Evolutionary conservation across 1,139 yeast species (phyloP).

Genomic region (Diutina sp.): DNA sequence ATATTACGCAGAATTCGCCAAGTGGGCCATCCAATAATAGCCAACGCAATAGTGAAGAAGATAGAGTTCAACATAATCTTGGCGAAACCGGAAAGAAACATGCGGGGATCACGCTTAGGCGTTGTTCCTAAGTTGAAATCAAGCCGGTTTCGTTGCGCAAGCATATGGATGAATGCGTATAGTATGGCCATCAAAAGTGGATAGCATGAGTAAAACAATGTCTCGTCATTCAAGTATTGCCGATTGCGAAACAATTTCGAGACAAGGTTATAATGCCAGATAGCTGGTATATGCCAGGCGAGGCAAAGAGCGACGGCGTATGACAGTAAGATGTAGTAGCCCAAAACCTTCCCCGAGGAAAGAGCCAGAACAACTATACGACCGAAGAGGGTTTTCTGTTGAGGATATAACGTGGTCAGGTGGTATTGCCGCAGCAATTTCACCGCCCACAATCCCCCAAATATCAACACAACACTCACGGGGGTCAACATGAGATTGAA

Average conservation of each 20-base stretch:
- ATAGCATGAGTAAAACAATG: constrained; percentile 38
- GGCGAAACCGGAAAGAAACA: constrained; percentile 10
- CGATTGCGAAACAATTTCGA: constrained; percentile 36
- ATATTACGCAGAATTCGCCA: constrained; percentile 31
- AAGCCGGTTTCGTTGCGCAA: constrained; percentile 50
- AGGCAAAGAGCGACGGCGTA: constrained; percentile 19
- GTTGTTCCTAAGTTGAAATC: constrained; percentile 31
- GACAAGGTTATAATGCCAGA: constrained; percentile 19
- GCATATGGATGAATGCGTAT: constrained; percentile 42
- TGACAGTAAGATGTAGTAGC: constrained; percentile 28
- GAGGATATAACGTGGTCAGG: constrained; percentile 37
- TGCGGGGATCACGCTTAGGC: not conserved
- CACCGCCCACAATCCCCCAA: constrained; percentile 24
- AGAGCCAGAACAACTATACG: constrained; percentile 32
- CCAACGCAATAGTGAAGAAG: constrained; percentile 17
- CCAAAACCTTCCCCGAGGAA: constrained; percentile 21
- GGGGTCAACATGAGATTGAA: constrained; percentile 16
- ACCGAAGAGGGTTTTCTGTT: constrained; percentile 35
- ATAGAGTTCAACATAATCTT: constrained; percentile 23
- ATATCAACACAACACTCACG: constrained; percentile 19
- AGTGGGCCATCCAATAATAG: constrained; percentile 28
- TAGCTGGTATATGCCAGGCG: constrained; percentile 16
- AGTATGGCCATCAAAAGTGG: constrained; percentile 26
- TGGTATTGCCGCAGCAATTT: constrained; percentile 36
- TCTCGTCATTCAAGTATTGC: constrained; percentile 50